phyloP scores from a whole-genome alignment of 2,329 filamentous ascomycete species.

The Nannizziopsis arthrosporioides region DNA sequence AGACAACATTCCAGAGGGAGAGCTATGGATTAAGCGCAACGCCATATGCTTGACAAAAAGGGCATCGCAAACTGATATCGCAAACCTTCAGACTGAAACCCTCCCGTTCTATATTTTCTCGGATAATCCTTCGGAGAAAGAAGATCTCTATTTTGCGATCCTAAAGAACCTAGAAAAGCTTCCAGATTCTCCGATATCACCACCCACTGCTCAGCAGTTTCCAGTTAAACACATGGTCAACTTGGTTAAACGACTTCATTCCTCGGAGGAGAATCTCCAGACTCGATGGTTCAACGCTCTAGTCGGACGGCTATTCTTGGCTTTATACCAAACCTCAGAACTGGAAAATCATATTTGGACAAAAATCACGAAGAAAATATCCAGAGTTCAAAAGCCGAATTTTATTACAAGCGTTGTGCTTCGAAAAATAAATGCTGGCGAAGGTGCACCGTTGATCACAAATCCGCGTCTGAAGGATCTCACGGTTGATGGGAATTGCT shows the following conservation, averaged over 20 bases:
- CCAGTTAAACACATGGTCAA: constrained; percentile 78
- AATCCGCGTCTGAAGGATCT: constrained; percentile 80
- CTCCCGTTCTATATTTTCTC: constrained; percentile 92
- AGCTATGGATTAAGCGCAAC: constrained; percentile 91
- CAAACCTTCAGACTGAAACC: constrained; percentile 39
- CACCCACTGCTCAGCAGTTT: constrained; percentile 62
- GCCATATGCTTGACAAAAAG: constrained; percentile 69
- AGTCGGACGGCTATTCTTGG: constrained; percentile 76
- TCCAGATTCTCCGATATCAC: constrained; percentile 43
- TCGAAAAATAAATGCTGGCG: constrained; percentile 71
- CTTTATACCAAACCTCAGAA: constrained; percentile 71
- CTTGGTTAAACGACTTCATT: constrained; percentile 80
- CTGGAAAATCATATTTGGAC: constrained; percentile 66
- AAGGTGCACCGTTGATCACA: constrained; percentile 75
- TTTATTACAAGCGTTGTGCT: constrained; percentile 81
- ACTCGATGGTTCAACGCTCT: constrained; percentile 90
- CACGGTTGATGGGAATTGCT: constrained; percentile 81
- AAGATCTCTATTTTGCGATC: constrained; percentile 94
- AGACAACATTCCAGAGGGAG: constrained; percentile 70
- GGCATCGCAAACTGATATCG: constrained; percentile 40
- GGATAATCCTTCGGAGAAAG: constrained; percentile 89
- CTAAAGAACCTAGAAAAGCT: constrained; percentile 70
- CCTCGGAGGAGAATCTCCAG: constrained; percentile 79
- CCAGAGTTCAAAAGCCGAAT: constrained; percentile 78
- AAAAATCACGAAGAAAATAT: constrained; percentile 93